Evolutionary conservation across 1,284 basidiomycete genomes (phyloP), one percentile per base, ranked within the genome.

Genomic region (Leccinum subrobustum): DNA sequence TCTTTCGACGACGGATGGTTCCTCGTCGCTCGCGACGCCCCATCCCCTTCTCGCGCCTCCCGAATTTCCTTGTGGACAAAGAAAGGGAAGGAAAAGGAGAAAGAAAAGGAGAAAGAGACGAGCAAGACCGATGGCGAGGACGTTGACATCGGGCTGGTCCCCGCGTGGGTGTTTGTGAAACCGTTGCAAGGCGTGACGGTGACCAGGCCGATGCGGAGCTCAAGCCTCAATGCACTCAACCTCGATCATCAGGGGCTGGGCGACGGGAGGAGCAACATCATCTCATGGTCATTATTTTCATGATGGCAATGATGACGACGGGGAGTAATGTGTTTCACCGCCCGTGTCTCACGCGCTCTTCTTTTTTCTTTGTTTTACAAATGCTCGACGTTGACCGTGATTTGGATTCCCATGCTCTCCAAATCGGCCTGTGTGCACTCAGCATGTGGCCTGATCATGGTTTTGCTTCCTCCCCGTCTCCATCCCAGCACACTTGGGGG

Each of bases 1-100:
- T 81, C 79, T 2, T 87, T 86, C 66, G 86, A 90, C 61, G 89
- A 91, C 62, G 89, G 88, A 2, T 92, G 89, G 89, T 89, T 86
- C 69, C 78, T 89, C 60, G 87, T 89, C 55, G 84, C 82, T 16
- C 77, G 86, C 37, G 81, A 85, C 60, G 68, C 63, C 23, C 74
- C 29, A 52, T n/a, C 16, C 77, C 81, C 73, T 78, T 77, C 65
- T 54, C 72, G 37, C 52, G 58, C 56, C 27, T 68, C 67, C 3
- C 54, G 54, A 9, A 23, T 62, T 42, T 64, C 60, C 14, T 2
- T 20, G 0, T 53, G 60, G 27, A 62, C 27, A 29, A 58, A 29
- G 33, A 64, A 37, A 9, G 51, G 51, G 6, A 52, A 52, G 25
- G 27, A 52, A 9, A 52, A 25, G 7, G 51, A 50, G 12, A 25